phyloP scores from a whole-genome alignment of 2,329 filamentous ascomycete species.

The Pseudogymnoascus sp. region DNA sequence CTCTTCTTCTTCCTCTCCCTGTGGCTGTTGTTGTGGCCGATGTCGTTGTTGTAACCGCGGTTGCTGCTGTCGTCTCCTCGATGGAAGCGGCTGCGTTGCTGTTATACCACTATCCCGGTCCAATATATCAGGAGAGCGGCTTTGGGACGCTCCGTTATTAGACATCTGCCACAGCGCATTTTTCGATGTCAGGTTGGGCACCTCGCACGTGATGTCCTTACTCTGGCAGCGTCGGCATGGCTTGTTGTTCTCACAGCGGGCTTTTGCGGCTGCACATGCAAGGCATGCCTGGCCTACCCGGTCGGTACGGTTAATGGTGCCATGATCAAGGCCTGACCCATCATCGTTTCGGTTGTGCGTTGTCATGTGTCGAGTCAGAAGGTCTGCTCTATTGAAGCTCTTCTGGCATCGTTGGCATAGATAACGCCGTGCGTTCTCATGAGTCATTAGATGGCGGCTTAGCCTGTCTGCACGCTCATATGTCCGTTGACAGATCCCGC shows the following conservation, averaged over 20 bases:
- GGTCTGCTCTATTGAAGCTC: conserved; percentile 23
- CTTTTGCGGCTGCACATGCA: conserved; percentile 20
- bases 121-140: background rate
- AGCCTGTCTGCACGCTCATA: conserved; percentile 21
- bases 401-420: conserved; percentile 21
- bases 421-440: conserved; percentile 23
- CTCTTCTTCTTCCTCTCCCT: background rate
- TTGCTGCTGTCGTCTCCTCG: background rate
- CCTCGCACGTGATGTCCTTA: conserved; percentile 18
- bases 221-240: conserved; percentile 20
- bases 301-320: conserved; percentile 13
- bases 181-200: background rate
- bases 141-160: background rate
- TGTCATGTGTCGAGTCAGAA: conserved; percentile 19
- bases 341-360: conserved; percentile 17
- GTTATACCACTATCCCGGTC: background rate
- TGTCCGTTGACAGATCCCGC: conserved; percentile 19
- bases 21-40: background rate
- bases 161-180: background rate
- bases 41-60: background rate
- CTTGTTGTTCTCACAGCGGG: conserved; percentile 22
- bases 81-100: background rate
- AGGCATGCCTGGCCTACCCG: conserved; percentile 20
- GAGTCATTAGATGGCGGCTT: conserved; percentile 19
- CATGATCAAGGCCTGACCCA: background rate